Base-by-base conservation (phyloP, 208 protist species). In the Trypanosoma lewisi region DNA sequence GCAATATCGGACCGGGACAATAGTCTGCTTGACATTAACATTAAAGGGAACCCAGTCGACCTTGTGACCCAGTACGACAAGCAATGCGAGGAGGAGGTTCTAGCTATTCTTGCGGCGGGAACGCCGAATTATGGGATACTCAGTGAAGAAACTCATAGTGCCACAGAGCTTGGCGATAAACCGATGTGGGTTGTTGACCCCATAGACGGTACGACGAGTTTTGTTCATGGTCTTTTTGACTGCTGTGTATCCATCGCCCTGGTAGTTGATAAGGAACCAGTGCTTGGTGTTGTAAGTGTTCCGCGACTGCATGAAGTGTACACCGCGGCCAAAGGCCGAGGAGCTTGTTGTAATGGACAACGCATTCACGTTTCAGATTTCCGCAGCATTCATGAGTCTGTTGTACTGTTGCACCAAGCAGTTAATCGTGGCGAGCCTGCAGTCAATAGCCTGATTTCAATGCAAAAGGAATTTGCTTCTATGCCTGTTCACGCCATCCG, bases 141-240 rank as follows among this genome's bases (percentile, higher is more conserved):
- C 30, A 91, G 78, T 30, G 83, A 88, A 53, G 90, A 89, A 51
- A 77, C 69, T 4, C 58, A 82, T 51, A 73, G 68, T 34, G 70
- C 63, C 19, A 52, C 49, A 6, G 48, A 47, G n/a, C 65, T 89
- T 16, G 67, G 53, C 2, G 75, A 89, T 48, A 59, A 60, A 16
- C 86, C 88, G 0, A 95, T 84, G 45, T 96, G 91, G 88, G 73
- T 96, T 2, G 83, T 94, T 28, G 85, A 92, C 59, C 80, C 86
- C 2, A 90, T 94, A 41, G 86, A 94, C 50, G 87, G 82, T 31
- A 87, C 85, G 8, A 82, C 71, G 8, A 94, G 85, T 60, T 92
- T 93, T 66, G 66, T 85, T 44, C 91, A 94, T 56, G 84, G 87
- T 14, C 64, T 90, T 41, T 94, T 85, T 59, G 87, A 96, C 67